Conservation (phyloP, 164 flowering plant species). For the Annona squamosa region DNA sequence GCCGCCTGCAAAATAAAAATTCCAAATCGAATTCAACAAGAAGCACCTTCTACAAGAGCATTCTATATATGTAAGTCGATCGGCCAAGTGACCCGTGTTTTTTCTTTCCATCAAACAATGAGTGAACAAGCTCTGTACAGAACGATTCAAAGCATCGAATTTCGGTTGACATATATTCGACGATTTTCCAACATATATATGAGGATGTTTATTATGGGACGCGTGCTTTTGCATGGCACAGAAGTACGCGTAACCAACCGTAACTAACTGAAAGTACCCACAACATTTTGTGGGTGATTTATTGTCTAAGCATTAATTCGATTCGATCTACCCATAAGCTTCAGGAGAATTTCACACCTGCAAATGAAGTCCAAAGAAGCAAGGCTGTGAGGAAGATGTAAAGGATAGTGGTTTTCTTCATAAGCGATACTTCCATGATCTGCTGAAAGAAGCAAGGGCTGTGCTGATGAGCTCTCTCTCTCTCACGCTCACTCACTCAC, state of each 20-base stretch:
- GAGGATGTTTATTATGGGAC: not conserved
- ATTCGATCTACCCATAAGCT: not conserved
- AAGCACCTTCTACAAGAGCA: too few species aligned
- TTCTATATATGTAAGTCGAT: too few species aligned
- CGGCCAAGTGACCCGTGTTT: too few species aligned
- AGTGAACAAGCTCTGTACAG: too few species aligned
- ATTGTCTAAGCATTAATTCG: not conserved
- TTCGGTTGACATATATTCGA: too few species aligned
- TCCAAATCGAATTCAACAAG: not conserved
- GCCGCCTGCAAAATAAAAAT: slow-evolving; percentile 28
- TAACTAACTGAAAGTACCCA: not conserved
- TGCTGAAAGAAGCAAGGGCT: not conserved
- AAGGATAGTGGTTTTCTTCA: slow-evolving; percentile 38
- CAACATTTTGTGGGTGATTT: not conserved
- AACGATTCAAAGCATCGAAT: too few species aligned
- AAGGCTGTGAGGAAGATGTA: slow-evolving; percentile 47
- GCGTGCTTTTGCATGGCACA: not conserved
- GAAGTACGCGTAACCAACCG: not conserved
- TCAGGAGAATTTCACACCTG: slow-evolving; percentile 36
- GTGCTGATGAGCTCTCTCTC: not conserved
- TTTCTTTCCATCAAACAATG: too few species aligned
- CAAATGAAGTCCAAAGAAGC: slow-evolving; percentile 41
- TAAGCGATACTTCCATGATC: slow-evolving; percentile 27
- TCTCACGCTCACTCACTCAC: not conserved
- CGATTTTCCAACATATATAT: too few species aligned